Base-by-base conservation (phyloP, 2,329 filamentous ascomycete genomes). In the Penicillium olsonii region DNA sequence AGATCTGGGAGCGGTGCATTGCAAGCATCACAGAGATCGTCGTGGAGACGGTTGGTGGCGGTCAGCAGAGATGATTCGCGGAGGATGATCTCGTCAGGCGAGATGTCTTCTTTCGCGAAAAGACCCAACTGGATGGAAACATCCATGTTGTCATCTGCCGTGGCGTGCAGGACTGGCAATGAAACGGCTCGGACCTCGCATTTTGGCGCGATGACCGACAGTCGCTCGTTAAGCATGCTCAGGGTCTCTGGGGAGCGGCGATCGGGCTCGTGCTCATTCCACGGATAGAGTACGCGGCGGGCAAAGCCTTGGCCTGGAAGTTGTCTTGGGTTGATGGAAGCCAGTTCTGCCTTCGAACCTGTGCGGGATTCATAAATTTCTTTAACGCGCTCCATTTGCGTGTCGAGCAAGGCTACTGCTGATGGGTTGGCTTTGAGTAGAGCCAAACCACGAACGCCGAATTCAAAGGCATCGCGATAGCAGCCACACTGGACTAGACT, bases 11-110 rank as follows among this genome's bases (percentile, higher is more conserved):
- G 79, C 19, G 84, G 82, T 7, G 81, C 79, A 61, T 90, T 90
- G 69, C 92, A 97, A 12, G 91, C 91, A 69, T 97, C 92, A 70
- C 92, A 97, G 24, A 92, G 81, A 4, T 87, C 80, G 54, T 95
- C 91, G 66, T 95, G 90, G 11, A 94, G 81, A 24, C 90, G 85
- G 66, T 94, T 94, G 60, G 92, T 94, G 38, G 90, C 92, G 2
- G 92, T 96, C 34, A 99, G 76, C 7, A 96, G 80, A 8, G 91
- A 94, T 53, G 87, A 88, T 66, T 99, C 94, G 40, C 83, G 77
- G 24, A 99, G 79, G 2, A 96, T 84, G 5, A 80, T 77, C 67
- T 95, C 88, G 9, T 88, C 88, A 0, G 90, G 83, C 0, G 77
- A 73, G 31, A 97, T 88, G 57, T 95, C 86, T 55, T 88, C 82